Evolutionary conservation across 2,329 filamentous ascomycete species (phyloP), one percentile per base, ranked within the genome.

Genomic region (Alternaria dauci): DNA sequence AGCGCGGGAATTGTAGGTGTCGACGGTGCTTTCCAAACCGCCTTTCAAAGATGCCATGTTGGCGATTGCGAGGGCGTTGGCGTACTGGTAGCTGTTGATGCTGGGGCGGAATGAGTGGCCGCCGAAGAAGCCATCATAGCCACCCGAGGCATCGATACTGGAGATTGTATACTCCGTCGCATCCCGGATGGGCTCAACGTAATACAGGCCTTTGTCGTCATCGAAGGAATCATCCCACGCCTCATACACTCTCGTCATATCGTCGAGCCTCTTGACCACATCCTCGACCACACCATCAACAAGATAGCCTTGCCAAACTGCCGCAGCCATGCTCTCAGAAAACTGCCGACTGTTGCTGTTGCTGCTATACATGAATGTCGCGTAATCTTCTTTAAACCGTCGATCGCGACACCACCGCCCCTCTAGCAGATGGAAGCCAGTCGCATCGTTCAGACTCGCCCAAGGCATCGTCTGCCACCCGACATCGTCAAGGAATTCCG

Each of bases 131-230:
- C 80, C 80, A 48, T 82, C 80, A 18, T 61, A 32, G 4, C 78
- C 79, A n/a, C 75, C 71, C 1, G 72, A 77, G 0, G 81, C 78
- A 57, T 82, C 80, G 55, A 81, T 82, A 42, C 76, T 80, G 0
- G 78, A 76, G 46, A 82, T 81, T 1, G 80, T 82, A 59, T 82
- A 82, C 59, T 82, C 81, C 0, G 80, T 82, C 0, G 81, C 80
- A 65, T 82, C 81, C 0, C 75, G 75, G 2, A 82, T 58, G 0
- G 81, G 80, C 52, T 82, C 79, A 6, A 82, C 75, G 66, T 75
- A 82, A 62, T 81, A 82, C 6, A 82, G 65, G 0, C 73, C 74
- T 58, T 82, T 81, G n/a, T 68, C 68, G 0, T 68, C 63, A 52
- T 82, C 79, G 30, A 76, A 78, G 3, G 76, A 74, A 51, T 81